phyloP scores from a whole-genome alignment of 306 rosid genomes.

The Corylus americana region DNA sequence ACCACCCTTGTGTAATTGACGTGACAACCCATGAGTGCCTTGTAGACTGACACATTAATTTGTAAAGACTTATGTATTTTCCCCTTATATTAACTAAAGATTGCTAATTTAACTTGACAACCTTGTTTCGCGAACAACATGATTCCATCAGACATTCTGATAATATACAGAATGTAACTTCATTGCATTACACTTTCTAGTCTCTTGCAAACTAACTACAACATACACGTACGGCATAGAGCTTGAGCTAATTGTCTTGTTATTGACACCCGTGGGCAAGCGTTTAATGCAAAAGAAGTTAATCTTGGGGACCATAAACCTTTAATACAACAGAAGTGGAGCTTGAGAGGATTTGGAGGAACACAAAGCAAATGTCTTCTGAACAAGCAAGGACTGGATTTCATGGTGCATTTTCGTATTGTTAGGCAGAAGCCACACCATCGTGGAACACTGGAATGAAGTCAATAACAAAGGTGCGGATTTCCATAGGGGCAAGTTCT shows the following conservation, averaged over 20 bases:
- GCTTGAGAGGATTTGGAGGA: background rate
- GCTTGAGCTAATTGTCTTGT: background rate
- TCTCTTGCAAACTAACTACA: no score
- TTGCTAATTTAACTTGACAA: no score
- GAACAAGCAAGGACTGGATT: slow-evolving; percentile 18
- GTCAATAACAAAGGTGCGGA: slow-evolving; percentile 67
- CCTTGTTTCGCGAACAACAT: background rate
- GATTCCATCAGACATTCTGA: background rate
- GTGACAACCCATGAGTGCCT: no score
- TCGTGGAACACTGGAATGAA: slow-evolving; percentile 29
- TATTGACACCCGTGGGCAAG: background rate
- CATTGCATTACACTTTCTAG: background rate
- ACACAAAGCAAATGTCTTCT: background rate
- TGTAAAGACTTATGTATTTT: no score
- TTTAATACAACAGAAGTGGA: background rate
- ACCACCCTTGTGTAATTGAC: no score
- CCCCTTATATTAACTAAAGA: no score
- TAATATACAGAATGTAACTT: background rate
- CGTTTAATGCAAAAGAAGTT: no score
- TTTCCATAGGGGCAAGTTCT: slow-evolving; percentile 91
- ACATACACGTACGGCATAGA: background rate
- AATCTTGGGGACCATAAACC: no score
- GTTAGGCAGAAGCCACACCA: slow-evolving; percentile 32
- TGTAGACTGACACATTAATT: no score
- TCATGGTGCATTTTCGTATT: slow-evolving; percentile 21